Evolutionary conservation across 1,284 basidiomycete species (phyloP).

Genomic region (Phylloporus sp.): DNA sequence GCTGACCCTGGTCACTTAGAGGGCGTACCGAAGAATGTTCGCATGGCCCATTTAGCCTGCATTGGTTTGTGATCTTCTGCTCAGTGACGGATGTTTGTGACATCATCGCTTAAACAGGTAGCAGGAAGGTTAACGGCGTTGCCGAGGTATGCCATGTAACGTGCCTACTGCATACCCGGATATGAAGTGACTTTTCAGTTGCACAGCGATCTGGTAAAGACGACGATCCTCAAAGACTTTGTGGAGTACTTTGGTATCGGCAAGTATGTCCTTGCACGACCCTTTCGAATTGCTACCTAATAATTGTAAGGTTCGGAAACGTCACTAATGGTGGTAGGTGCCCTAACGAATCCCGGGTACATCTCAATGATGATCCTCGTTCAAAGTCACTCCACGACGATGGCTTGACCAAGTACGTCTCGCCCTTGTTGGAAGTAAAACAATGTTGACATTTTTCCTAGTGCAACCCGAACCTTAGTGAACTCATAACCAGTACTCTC

Average conservation of each 20-base stretch:
- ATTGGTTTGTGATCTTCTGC: conserved; percentile 52
- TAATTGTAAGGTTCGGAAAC: conserved; percentile 62
- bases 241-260: conserved; percentile 81
- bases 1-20: conserved; percentile 50
- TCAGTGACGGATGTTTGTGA: background rate
- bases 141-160: conserved; percentile 68
- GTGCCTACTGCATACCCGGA: background rate
- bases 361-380: conserved; percentile 7
- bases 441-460: conserved; percentile 35
- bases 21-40: conserved; percentile 81
- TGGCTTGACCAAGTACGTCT: conserved; percentile 79
- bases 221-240: conserved; percentile 90
- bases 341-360: conserved; percentile 21
- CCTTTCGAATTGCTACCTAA: conserved; percentile 17
- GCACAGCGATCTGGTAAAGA: conserved; percentile 74
- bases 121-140: conserved; percentile 91
- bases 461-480: conserved; percentile 87
- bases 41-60: conserved; percentile 87
- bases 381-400: conserved; percentile 75
- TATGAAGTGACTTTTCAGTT: conserved; percentile 44
- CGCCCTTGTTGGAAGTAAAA: background rate
- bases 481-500: conserved; percentile 83
- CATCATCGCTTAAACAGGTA: conserved; percentile 45
- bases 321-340: conserved; percentile 85
- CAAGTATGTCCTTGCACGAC: conserved; percentile 54